Percentiles rank a stretch among this genome's conserved stretches.
phyloP scores from a whole-genome alignment of 345 rosid species.

The Aquilaria malaccensis region DNA sequence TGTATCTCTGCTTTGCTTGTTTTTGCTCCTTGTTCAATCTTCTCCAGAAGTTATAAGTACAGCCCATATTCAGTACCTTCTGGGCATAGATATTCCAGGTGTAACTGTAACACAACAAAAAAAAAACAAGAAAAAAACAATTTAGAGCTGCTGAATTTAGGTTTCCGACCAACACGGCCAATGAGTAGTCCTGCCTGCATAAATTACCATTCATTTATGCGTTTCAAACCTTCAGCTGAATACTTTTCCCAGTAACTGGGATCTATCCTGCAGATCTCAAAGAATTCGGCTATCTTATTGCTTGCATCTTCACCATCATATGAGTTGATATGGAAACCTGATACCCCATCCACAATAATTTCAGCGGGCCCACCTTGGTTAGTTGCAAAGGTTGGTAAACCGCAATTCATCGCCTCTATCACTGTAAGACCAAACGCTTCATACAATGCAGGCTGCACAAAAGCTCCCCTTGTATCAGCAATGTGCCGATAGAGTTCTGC shows the following conservation, averaged over 20 bases:
- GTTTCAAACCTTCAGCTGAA: constrained; percentile 50
- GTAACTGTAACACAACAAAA: constrained; percentile 37
- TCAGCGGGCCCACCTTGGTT: constrained; percentile 60
- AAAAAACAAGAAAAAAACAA: neutral
- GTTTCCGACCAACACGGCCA: no score
- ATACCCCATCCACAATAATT: constrained; percentile 54
- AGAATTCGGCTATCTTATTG: constrained; percentile 55
- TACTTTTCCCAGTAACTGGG: constrained; percentile 39
- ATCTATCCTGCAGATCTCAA: constrained; percentile 45
- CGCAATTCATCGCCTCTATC: constrained; percentile 72
- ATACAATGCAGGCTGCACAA: constrained; percentile 58
- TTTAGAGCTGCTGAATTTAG: no score
- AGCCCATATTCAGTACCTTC: constrained; percentile 57
- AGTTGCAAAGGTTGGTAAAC: constrained; percentile 58
- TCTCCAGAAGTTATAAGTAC: constrained; percentile 60
- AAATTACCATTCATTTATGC: constrained; percentile 58
- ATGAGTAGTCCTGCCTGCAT: no score
- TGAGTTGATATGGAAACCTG: constrained; percentile 68
- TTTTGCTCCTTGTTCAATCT: constrained; percentile 54
- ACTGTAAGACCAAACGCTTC: constrained; percentile 24
- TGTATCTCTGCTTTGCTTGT: constrained; percentile 69
- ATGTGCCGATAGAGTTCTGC: constrained; percentile 57
- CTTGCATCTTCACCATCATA: constrained; percentile 53
- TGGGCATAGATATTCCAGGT: constrained; percentile 85
- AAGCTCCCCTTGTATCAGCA: constrained; percentile 61